Evolutionary conservation across 2,329 filamentous ascomycete species (phyloP), one percentile per base, ranked within the genome.

Genomic region (Penicillium freii): DNA sequence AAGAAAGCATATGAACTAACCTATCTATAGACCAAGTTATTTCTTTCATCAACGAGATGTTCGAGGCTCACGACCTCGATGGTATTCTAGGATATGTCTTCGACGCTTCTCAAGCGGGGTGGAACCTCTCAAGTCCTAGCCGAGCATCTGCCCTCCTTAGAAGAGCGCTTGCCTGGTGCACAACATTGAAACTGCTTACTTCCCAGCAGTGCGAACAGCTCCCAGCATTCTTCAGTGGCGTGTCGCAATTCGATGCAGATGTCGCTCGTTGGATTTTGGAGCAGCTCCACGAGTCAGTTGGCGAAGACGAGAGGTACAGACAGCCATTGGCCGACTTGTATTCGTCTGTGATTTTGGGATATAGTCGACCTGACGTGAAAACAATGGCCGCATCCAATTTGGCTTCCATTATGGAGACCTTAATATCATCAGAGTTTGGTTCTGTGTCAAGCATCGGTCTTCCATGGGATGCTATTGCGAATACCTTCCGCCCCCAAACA

Each of bases 81-180:
- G 66, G 61, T n/a, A 62, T 69, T 27, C 44, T 70, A 23, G 52
- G 59, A 13, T 66, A 67, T 44, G 47, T 68, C 1, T 68, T 73
- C 23, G 65, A 73, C 39, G 62, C 63, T 17, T 67, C 67, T 4
- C 43, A 66, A 31, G 43, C 61, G 15, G 65, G 62, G 1, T 72
- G 67, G 63, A 68, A 63, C 9, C 66, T 71, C 4, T 51, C 66
- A 10, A 72, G 64, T 46, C 62, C 59, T 23, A 71, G 65, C 21
- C 71, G 73, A 27, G 67, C 72, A 19, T 70, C 68, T 21, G 73
- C 74, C 23, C 66, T 76, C 10, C 69, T 75, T 15, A 65, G 73
- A 40, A 72, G 73, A 56, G 68, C 68, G 8, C 62, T 75, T 11
- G 60, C 70, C 5, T 75, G 73, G 73, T 66, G 66, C 34, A 60